A percentile compares a stretch with the other conserved stretches of the same genome.
Evolutionary conservation across 129 eudicot species (phyloP).

Genomic region (Escallonia herrerae): DNA sequence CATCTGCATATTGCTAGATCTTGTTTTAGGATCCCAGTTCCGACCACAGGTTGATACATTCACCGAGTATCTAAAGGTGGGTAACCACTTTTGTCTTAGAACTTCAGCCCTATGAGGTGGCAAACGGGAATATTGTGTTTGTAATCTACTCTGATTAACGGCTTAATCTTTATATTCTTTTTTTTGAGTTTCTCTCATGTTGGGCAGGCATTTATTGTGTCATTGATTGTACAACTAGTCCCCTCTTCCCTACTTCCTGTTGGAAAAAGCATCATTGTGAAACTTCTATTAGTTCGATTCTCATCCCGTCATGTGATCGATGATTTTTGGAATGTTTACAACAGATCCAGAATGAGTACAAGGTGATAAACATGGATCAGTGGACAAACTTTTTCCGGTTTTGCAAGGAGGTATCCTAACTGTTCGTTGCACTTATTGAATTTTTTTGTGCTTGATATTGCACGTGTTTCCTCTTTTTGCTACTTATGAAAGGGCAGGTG

Average conservation of each 20-base stretch:
- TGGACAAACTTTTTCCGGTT: constrained; percentile 79
- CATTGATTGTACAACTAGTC: too few relatives aligned
- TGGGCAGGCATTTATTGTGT: too few relatives aligned
- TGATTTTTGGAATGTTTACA: neutral
- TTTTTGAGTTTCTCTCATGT: too few relatives aligned
- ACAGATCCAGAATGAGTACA: constrained; percentile 78
- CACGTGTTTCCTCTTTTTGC: neutral
- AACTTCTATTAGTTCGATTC: neutral
- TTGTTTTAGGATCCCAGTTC: constrained; percentile 52
- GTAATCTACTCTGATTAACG: too few relatives aligned
- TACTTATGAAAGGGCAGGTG: neutral
- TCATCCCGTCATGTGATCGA: neutral
- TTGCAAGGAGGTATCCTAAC: constrained; percentile 67
- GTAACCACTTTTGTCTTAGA: constrained; percentile 14
- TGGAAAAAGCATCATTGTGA: too few relatives aligned
- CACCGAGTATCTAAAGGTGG: constrained; percentile 56
- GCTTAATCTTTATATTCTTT: too few relatives aligned
- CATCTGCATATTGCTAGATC: constrained; percentile 47
- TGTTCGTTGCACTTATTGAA: neutral
- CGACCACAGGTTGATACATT: constrained; percentile 59
- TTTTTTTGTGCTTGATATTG: neutral
- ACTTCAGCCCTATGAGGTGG: neutral
- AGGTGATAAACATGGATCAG: constrained; percentile 84
- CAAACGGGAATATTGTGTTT: too few relatives aligned
- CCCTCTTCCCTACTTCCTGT: too few relatives aligned